Base-by-base conservation (phyloP, 2,329 filamentous ascomycete genomes). In the Chaetothyriales sp. region DNA sequence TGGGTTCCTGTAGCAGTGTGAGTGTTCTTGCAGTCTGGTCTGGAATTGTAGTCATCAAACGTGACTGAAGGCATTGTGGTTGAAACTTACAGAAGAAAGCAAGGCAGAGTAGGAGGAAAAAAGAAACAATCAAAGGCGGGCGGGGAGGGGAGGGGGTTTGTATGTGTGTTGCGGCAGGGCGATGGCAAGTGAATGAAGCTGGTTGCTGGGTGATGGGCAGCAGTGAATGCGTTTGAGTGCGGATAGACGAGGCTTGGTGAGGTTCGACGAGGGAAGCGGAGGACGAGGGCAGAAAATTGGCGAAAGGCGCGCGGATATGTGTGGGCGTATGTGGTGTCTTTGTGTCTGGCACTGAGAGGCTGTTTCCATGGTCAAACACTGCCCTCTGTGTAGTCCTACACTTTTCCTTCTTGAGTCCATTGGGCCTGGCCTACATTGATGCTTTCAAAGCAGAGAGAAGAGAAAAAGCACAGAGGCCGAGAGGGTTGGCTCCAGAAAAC, bases 291-390 rank as follows among this genome's bases (percentile, higher is more conserved):
- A 48, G 26, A 48, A 20, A 20, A 32, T 36, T 18, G 5, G 42
- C 46, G 26, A 26, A 8, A 32, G 7, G 20, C 25, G 20, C 15
- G 19, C 19, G 44, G 19, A 8, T 47, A 12, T 47, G 15, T 25
- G 26, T 22, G 20, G 22, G 3, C 9, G 45, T 32, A 28, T 6
- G n/a, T 47, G 10, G n/a, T 19, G 47, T 42, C 10, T 19, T 18
- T 9, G 26, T 15, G 32, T 39, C 32, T 39, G 32, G 32, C 10
- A 15, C 26, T 6, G 5, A n/a, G 28, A 49, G 43, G 18, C 25
- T 43, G 49, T 19, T 28, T 25, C 22, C 49, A 32, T 46, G 49
- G 44, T 32, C 44, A 47, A 47, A 22, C 19, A 42, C 46, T 48
- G 19, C 26, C 26, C 19, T 19, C 18, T 48, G 9, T n/a, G 22